Base-by-base conservation (phyloP, 2,329 filamentous ascomycete genomes). In the Zymoseptoria passerinii region DNA sequence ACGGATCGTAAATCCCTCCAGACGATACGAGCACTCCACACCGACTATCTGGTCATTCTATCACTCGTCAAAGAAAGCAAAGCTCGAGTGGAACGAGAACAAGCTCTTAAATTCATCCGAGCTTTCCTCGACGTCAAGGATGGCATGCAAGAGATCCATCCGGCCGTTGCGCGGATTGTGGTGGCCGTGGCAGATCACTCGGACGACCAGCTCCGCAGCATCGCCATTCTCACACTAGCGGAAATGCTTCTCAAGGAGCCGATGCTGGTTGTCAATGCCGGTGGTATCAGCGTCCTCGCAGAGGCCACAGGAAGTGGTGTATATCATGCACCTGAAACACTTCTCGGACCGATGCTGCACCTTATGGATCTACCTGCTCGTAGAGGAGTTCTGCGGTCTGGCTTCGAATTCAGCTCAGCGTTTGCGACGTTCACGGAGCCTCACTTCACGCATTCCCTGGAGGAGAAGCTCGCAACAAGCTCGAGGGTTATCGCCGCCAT, bases 61-160 rank as follows among this genome's bases (percentile, higher is more conserved):
- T 97, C 94, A 0, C 78, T 99, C 35, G 90, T 95, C 64, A 97
- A 97, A 71, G 94, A 97, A 72, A 88, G 89, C 69, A 97, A 96
- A 73, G 90, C 92, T n/a, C 92, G 92, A 66, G 89, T 99, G 18
- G 94, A 99, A 76, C 84, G 95, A 56, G 94, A 99, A 73, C 94
- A 99, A 74, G 94, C 94, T 10, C 78, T 99, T 67, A 99, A 99
- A 72, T 96, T 99, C 71, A 87, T 97, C 27, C 85, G 94, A 59
- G 90, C 92, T 8, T 99, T 99, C 69, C 78, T 99, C 2, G 94
- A 99, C 70, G 90, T 97, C 63, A 96, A 96, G 70, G 90, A 91
- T 62, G 94, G 94, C 9, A 86, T 95, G 8, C 82, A 84, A 62
- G 92, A 99, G 71, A 82, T 99, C 40, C 95, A 94, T 1, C 83